phyloP scores from a whole-genome alignment of 2,329 filamentous ascomycete genomes.

The Penicillium glabrum region DNA sequence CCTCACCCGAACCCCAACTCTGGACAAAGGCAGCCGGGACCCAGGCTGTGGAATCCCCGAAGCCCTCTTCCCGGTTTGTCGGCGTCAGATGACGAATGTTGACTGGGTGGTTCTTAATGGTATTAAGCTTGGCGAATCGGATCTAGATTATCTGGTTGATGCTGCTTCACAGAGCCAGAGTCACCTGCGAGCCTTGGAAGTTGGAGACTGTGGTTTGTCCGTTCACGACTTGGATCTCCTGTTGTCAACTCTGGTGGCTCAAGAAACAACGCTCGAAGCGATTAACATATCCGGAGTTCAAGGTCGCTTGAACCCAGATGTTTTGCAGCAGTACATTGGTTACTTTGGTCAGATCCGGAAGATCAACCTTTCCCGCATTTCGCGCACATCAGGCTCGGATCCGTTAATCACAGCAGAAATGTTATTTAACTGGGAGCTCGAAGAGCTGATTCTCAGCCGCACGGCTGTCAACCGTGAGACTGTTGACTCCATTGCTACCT shows the following conservation, averaged over 20 bases:
- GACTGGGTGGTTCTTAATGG: constrained; percentile 70
- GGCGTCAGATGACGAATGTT: constrained; percentile 65
- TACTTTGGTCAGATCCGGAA: constrained; percentile 67
- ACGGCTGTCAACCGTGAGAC: constrained; percentile 63
- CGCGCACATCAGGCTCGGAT: constrained; percentile 62
- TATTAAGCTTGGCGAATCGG: constrained; percentile 68
- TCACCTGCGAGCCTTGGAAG: constrained; percentile 66
- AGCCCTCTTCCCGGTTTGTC: constrained; percentile 67
- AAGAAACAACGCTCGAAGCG: constrained; percentile 66
- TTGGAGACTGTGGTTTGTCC: constrained; percentile 61
- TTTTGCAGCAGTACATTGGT: constrained; percentile 66
- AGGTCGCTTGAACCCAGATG: constrained; percentile 62
- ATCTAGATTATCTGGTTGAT: constrained; percentile 65
- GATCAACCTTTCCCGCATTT: constrained; percentile 65
- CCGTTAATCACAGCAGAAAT: constrained; percentile 66
- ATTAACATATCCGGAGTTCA: constrained; percentile 68
- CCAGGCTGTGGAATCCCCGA: constrained; percentile 69
- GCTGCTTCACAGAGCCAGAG: constrained; percentile 66
- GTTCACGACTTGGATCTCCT: constrained; percentile 56
- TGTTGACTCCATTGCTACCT: constrained; percentile 64
- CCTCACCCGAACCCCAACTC: constrained; percentile 56
- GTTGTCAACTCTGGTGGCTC: constrained; percentile 62
- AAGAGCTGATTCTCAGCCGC: constrained; percentile 65
- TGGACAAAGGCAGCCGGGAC: constrained; percentile 53
- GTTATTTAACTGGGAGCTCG: constrained; percentile 65